Base-by-base conservation (phyloP, 2,329 filamentous ascomycete genomes). In the Zymoseptoria brevis region DNA sequence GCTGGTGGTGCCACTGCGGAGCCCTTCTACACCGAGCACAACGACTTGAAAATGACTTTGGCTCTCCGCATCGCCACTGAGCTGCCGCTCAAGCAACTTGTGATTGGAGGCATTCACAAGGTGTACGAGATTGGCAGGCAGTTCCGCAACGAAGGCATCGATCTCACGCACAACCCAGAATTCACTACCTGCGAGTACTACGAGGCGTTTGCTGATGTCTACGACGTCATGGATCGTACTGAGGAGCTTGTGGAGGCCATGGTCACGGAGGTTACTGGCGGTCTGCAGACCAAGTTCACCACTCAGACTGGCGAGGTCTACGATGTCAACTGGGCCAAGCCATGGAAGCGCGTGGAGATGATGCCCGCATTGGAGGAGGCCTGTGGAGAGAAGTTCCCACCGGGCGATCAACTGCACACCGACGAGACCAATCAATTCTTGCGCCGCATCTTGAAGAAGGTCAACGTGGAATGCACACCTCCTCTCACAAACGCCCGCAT, bases 161-260 rank as follows among this genome's bases (percentile, higher is more conserved):
- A 96, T 74, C 80, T 94, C 55, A 99, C 94, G 7, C 94, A 99
- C 81, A 99, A 97, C 80, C 94, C 89, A 48, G 94, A 99, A 74
- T 99, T 99, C 80, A 99, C 94, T 50, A 96, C 90, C 24, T 90
- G 90, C 75, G 94, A 99, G 76, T 97, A 97, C 78, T 99, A 99
- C 77, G 87, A 89, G 83, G 93, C 94, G 3, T 97, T 75, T 58
- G 75, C 78, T 45, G 91, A 96, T 75, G 85, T 96, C 67, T 89
- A 95, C 75, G 94, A 97, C 72, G 80, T 96, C 60, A 90, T 96
- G 87, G 79, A 88, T 61, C 83, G 90, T 71, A 97, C 94, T 1
- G 94, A 99, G 76, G 92, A 96, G 72, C 87, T 99, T 29, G 88
- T 99, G 53, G 92, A 90, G 30, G 84, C 87, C 49, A 82, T 97